Evolutionary conservation across 176 grass and related monocot genomes (phyloP), one percentile per base, ranked within the genome.

Genomic region (Triticum timopheevii): DNA sequence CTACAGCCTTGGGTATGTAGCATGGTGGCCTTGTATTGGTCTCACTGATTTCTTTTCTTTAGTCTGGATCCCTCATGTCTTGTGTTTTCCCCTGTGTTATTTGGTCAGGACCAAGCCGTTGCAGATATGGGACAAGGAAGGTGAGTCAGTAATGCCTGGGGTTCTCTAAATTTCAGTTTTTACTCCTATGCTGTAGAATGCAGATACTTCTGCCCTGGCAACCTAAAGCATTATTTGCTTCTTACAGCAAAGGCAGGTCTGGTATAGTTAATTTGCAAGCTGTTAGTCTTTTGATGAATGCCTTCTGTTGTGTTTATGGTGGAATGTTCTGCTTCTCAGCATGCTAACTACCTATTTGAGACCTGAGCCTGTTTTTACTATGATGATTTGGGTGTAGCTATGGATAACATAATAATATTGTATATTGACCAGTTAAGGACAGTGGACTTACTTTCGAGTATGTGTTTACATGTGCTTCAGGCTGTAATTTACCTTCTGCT

Each of bases 41-140:
- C 74, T 73, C 6, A 30, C 85, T 77, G 63, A 5, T 30, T 82
- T 28, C 61, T 79, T 36, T 83, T 75, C 86, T 50, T 20, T 59
- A n/a, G 70, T 40, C 69, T 56, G 73, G 39, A 85, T 72, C 38
- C 82, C 65, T 89, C 19, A 86, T 84, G 22, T 58, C 19, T 82
- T 36, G 54, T 27, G 59, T 84, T 6, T 49, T 64, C 6, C 20
- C 9, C 36, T 10, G 39, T 87, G 23, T 62, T 44, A 16, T 91
- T 85, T 87, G 3, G n/a, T 64, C 90, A 98, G 97, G 88, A 98
- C 90, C 76, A 98, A 96, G 61, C 97, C 97, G 85, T 86, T 98
- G 89, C 97, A 98, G 92, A 98, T 98, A 91, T 96, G 97, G 94
- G 94, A 96, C 65, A 98, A 98, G 86, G 97, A 98, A 93, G 94